Conservation (phyloP, 2,329 filamentous ascomycete genomes). For the Colletotrichum kahawae region DNA sequence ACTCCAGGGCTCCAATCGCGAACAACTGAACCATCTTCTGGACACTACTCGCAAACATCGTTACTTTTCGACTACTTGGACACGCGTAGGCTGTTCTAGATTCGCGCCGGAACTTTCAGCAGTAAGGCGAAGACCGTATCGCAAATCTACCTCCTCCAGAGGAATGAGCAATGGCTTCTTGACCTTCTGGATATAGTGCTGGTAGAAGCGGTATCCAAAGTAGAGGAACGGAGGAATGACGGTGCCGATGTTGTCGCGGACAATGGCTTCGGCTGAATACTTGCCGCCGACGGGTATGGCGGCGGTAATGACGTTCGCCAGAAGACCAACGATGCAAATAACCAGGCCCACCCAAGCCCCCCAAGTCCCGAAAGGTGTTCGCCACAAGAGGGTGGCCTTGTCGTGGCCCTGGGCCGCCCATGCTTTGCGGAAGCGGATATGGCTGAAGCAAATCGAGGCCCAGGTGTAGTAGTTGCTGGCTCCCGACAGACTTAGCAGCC, state of each 20-base stretch:
- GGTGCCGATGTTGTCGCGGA: slow-evolving; percentile 33
- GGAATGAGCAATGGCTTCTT: slow-evolving; percentile 25
- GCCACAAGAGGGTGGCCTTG: slow-evolving; percentile 36
- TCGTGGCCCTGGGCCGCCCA: slow-evolving; percentile 42
- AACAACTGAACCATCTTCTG: not conserved
- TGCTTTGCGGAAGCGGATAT: slow-evolving; percentile 49
- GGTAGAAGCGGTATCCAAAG: slow-evolving; percentile 27
- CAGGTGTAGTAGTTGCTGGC: slow-evolving; percentile 54
- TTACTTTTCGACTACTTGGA: not conserved
- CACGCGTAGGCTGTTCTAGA: not conserved
- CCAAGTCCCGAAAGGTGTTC: slow-evolving; percentile 31
- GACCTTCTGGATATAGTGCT: not conserved
- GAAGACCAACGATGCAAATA: slow-evolving; percentile 33
- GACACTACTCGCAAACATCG: not conserved
- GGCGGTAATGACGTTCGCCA: slow-evolving; percentile 33
- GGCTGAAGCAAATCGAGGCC: slow-evolving; percentile 49
- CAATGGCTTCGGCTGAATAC: slow-evolving; percentile 23
- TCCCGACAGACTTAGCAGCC: slow-evolving; percentile 51
- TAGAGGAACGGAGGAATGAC: slow-evolving; percentile 29
- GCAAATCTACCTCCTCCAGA: slow-evolving; percentile 29
- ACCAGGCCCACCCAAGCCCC: slow-evolving; percentile 28
- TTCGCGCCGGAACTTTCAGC: not conserved
- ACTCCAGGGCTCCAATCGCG: not conserved
- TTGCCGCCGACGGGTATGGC: slow-evolving; percentile 23
- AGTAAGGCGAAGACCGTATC: slow-evolving; percentile 19